A percentile compares a stretch with the other conserved stretches of the same genome.
Conservation (phyloP, 257 asterid species). For the Misopates orontium region DNA sequence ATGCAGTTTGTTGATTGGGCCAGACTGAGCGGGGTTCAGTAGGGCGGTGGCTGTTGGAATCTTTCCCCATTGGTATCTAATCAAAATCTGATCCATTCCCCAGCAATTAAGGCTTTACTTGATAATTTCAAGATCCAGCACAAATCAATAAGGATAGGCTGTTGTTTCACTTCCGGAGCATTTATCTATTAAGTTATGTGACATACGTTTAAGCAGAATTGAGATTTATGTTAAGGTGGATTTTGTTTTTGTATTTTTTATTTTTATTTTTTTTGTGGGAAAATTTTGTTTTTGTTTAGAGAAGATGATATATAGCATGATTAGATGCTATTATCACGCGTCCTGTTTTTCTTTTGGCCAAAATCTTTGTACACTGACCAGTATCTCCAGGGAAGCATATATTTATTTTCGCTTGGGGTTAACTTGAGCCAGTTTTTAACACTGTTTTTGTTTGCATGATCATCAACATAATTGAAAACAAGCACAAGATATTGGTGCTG, state of each 20-base stretch:
- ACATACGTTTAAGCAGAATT: neutral
- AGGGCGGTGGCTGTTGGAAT: conserved; percentile 2
- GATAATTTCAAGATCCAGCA: neutral
- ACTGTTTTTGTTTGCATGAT: too few relatives aligned
- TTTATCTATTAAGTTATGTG: conserved; percentile 1
- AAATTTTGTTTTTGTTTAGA: neutral
- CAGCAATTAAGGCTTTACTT: neutral
- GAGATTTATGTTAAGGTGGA: neutral
- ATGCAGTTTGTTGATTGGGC: conserved; percentile 99
- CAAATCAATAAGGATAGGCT: neutral
- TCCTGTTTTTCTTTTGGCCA: neutral
- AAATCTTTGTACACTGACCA: neutral
- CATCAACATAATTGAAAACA: too few relatives aligned
- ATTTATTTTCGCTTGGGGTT: neutral
- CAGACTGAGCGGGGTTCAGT: conserved; percentile 81
- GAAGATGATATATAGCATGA: neutral
- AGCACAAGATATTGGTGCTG: too few relatives aligned
- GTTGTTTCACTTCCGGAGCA: neutral
- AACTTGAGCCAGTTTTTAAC: too few relatives aligned
- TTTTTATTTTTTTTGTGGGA: too few relatives aligned
- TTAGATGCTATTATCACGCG: neutral
- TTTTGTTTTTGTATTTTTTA: neutral
- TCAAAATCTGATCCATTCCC: neutral
- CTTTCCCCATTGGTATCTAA: neutral
- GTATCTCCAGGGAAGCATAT: conserved; percentile 6